Conservation (phyloP, 2,329 filamentous ascomycete species). For the Fusarium sp. region DNA sequence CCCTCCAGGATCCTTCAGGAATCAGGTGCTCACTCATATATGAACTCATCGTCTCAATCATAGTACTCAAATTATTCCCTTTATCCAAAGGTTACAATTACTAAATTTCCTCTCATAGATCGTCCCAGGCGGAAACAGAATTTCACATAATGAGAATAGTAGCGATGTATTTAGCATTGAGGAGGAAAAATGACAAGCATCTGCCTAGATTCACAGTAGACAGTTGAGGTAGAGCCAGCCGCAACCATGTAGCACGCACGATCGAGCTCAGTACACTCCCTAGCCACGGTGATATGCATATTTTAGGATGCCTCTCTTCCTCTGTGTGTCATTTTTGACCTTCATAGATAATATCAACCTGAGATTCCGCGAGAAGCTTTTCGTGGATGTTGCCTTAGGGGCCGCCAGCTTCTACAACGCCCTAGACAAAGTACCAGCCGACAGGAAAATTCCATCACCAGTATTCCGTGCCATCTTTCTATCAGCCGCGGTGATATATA, state of each 20-base stretch:
- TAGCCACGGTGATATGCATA: neutral
- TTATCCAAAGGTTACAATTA: neutral
- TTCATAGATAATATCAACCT: neutral
- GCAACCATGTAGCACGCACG: neutral
- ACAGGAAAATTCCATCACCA: constrained; percentile 71
- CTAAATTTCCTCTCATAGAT: neutral
- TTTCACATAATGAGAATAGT: neutral
- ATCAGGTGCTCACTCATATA: neutral
- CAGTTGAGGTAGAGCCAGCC: neutral
- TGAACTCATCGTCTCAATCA: neutral
- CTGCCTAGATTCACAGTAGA: neutral
- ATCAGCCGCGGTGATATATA: constrained; percentile 67
- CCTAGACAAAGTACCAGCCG: constrained; percentile 64
- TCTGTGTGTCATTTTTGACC: neutral
- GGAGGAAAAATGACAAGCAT: neutral
- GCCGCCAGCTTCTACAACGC: constrained; percentile 62
- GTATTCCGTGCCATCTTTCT: constrained; percentile 68
- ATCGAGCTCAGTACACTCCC: neutral
- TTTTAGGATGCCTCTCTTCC: neutral
- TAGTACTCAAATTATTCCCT: neutral
- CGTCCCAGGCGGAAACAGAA: neutral
- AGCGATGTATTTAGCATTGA: neutral
- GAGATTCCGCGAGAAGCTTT: neutral
- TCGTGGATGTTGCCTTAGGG: constrained; percentile 63
- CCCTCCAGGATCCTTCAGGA: constrained; percentile 51